Conservation (phyloP, 208 protist species). For the Leishmania mexicana region DNA sequence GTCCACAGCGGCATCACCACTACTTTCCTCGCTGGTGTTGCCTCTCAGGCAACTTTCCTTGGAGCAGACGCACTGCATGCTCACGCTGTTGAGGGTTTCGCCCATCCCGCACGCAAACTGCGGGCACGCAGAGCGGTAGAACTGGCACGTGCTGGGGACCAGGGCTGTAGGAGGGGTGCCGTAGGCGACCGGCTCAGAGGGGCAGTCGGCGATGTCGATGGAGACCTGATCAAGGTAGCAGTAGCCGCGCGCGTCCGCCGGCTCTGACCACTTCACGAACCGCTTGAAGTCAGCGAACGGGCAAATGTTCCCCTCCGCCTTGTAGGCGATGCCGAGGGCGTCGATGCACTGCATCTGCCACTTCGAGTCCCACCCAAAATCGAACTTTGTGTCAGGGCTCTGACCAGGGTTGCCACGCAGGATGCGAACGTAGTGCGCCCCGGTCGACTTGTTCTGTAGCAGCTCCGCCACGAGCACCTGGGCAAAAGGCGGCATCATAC, state of each 20-base stretch:
- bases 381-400: conserved; percentile 37
- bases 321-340: conserved; percentile 36
- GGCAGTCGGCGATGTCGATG: conserved; percentile 38
- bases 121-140: conserved; percentile 34
- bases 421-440: conserved; percentile 42
- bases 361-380: conserved; percentile 39
- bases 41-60: conserved; percentile 10
- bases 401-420: conserved; percentile 52
- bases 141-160: conserved; percentile 32
- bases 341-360: conserved; percentile 61
- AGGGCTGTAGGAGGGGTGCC: conserved; percentile 15
- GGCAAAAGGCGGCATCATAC: conserved; percentile 66
- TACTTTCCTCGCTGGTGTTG: background rate
- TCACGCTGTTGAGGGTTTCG: conserved; percentile 32
- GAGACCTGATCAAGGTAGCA: conserved; percentile 55
- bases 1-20: background rate
- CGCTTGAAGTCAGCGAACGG: conserved; percentile 55
- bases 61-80: conserved; percentile 37
- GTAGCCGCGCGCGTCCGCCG: conserved; percentile 38
- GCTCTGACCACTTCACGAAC: conserved; percentile 44
- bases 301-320: conserved; percentile 47
- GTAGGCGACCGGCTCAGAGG: conserved; percentile 19
- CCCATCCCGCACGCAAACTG: conserved; percentile 27
- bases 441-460: conserved; percentile 36
- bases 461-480: conserved; percentile 64